A percentile compares a stretch with the other conserved stretches of the same genome.
Conservation (phyloP, 2,329 filamentous ascomycete genomes). For the Epichloe gansuensis region DNA sequence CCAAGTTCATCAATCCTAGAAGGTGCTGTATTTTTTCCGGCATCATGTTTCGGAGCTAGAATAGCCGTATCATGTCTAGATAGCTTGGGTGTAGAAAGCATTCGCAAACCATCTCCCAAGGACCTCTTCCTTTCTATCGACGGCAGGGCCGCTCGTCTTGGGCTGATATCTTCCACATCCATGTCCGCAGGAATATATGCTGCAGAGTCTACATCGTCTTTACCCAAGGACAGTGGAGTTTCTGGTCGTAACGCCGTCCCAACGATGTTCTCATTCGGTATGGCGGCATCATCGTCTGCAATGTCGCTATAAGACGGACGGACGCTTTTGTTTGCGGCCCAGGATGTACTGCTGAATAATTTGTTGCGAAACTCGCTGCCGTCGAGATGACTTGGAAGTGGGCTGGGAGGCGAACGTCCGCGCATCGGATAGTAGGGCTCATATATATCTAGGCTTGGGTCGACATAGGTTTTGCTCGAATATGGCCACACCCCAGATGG, state of each 20-base stretch:
- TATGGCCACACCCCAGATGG: constrained; percentile 33
- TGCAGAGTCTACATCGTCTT: not conserved
- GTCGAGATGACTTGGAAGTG: constrained; percentile 32
- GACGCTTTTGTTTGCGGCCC: constrained; percentile 27
- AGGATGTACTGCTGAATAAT: constrained; percentile 20
- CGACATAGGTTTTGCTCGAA: constrained; percentile 25
- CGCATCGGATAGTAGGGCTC: constrained; percentile 35
- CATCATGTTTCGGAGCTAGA: not conserved
- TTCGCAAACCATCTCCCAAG: constrained; percentile 5
- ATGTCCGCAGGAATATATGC: not conserved
- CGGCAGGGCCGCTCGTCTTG: not conserved
- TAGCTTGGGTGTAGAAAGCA: constrained; percentile 1
- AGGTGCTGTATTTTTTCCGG: not conserved
- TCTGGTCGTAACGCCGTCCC: not conserved
- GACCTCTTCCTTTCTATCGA: constrained; percentile 4
- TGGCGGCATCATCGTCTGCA: constrained; percentile 12
- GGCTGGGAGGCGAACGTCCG: constrained; percentile 43
- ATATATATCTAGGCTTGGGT: constrained; percentile 22
- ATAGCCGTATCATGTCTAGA: not conserved
- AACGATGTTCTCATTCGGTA: constrained; percentile 2
- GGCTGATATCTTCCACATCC: not conserved
- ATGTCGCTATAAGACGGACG: constrained; percentile 28
- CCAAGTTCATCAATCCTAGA: not conserved
- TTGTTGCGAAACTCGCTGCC: constrained; percentile 19
- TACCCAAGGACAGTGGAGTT: not conserved